Percentiles rank a stretch among this genome's conserved stretches.
Conservation (phyloP, 495 filamentous ascomycete genomes). For the Xylaria palmicola region DNA sequence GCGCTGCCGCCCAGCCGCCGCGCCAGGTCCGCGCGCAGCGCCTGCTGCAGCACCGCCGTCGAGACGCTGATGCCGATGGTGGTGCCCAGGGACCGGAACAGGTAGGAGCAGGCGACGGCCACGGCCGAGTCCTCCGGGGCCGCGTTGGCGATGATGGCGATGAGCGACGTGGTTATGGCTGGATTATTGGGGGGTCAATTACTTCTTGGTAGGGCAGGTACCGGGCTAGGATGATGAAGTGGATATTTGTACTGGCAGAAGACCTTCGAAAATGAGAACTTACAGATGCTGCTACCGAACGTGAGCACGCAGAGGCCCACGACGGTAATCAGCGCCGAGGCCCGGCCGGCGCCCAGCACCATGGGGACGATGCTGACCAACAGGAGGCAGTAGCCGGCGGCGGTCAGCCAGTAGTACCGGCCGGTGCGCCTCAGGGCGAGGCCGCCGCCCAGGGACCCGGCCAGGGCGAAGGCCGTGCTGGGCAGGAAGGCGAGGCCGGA, state of each 20-base stretch:
- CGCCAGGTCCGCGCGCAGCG: constrained; percentile 59
- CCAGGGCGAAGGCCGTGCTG: constrained; percentile 60
- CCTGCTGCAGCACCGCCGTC: constrained; percentile 72
- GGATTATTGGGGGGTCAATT: constrained; percentile 29
- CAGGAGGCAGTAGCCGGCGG: constrained; percentile 53
- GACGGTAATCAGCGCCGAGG: constrained; percentile 45
- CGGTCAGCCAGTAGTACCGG: constrained; percentile 74
- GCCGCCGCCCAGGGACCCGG: constrained; percentile 68
- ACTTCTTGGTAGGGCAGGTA: no score
- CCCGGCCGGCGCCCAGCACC: constrained; percentile 59
- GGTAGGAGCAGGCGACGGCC: constrained; percentile 79
- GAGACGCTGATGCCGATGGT: constrained; percentile 70
- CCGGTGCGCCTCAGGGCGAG: constrained; percentile 73
- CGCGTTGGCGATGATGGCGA: constrained; percentile 65
- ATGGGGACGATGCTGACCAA: constrained; percentile 54
- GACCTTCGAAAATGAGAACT: background rate
- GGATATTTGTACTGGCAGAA: no score
- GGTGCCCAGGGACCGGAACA: constrained; percentile 81
- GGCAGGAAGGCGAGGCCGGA: constrained; percentile 70
- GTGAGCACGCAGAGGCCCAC: constrained; percentile 47
- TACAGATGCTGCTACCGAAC: constrained; percentile 27
- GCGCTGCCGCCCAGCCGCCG: constrained; percentile 46
- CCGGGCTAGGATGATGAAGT: no score
- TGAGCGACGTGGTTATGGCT: constrained; percentile 69
- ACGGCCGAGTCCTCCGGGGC: constrained; percentile 69